phyloP scores from a whole-genome alignment of 2,329 filamentous ascomycete species.

The Sporothrix pallida region DNA sequence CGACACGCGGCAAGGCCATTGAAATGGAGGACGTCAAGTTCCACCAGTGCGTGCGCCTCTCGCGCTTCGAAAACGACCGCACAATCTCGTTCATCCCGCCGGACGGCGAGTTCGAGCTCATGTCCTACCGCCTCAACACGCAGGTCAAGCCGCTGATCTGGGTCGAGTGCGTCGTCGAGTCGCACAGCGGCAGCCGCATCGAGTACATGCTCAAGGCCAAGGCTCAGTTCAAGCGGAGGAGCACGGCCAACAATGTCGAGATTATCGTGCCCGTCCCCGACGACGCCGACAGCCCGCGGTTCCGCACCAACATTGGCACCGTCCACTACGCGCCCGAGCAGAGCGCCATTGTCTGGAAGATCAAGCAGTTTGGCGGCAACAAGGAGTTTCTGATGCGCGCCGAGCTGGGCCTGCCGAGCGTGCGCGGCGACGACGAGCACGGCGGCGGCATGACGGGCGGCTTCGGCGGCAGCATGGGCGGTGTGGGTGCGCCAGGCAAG shows the following conservation, averaged over 20 bases:
- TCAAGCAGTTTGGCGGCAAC: conserved; percentile 98
- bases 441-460: conserved; percentile 97
- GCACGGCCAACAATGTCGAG: conserved; percentile 98
- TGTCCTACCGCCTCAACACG: conserved; percentile 98
- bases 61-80: conserved; percentile 95
- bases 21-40: conserved; percentile 99
- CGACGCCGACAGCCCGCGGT: conserved; percentile 93
- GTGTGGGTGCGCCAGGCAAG: conserved; percentile 77
- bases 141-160: conserved; percentile 98
- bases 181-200: conserved; percentile 90
- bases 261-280: conserved; percentile 97
- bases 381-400: conserved; percentile 99
- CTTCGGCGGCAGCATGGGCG: conserved; percentile 96
- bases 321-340: conserved; percentile 98
- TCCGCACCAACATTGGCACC: conserved; percentile 95
- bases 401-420: conserved; percentile 90
- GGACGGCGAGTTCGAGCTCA: conserved; percentile 97
- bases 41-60: conserved; percentile 95
- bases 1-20: conserved; percentile 93
- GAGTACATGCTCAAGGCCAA: conserved; percentile 99
- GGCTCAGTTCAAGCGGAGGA: conserved; percentile 96
- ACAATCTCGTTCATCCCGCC: conserved; percentile 99
- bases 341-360: conserved; percentile 98
- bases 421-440: conserved; percentile 92
- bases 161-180: conserved; percentile 98